These are phyloP conservation scores for Coprinopsis strossmayeri DNA, from an alignment of 768 basidiomycete species.

Conservation along the genomic window DNA sequence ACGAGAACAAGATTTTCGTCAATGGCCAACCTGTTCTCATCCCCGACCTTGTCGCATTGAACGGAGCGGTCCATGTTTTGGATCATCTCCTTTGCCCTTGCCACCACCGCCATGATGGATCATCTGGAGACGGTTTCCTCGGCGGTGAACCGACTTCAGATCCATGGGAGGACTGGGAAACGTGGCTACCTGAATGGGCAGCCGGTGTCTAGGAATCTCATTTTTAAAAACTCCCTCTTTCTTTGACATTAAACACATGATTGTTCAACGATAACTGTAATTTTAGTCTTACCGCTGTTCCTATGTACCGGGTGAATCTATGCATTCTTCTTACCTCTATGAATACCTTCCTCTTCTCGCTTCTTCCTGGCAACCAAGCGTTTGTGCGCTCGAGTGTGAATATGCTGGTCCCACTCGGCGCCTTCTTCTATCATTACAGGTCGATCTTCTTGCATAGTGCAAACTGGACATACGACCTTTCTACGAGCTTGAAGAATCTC, in stretches of 20 bases:
- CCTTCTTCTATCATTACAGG: slow-evolving; percentile 65
- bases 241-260: background rate
- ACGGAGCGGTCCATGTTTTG: slow-evolving; percentile 53
- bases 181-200: slow-evolving; percentile 45
- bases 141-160: slow-evolving; percentile 9
- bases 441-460: slow-evolving; percentile 47
- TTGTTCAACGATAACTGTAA: too few relatives aligned
- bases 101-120: slow-evolving; percentile 9
- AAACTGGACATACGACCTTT: slow-evolving; percentile 54
- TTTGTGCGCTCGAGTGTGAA: slow-evolving; percentile 48
- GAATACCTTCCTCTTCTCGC: background rate
- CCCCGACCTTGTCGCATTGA: slow-evolving; percentile 44
- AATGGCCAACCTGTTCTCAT: slow-evolving; percentile 31
- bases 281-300: too few relatives aligned
- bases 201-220: slow-evolving; percentile 11
- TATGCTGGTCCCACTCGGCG: slow-evolving; percentile 50
- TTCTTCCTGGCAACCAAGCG: slow-evolving; percentile 30
- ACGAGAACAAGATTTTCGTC: slow-evolving; percentile 32
- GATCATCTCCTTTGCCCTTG: slow-evolving; percentile 36
- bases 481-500: slow-evolving; percentile 48
- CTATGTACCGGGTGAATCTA: too few relatives aligned
- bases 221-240: background rate
- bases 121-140: background rate
- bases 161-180: slow-evolving; percentile 37
- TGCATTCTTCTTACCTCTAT: too few relatives aligned